Conservation (phyloP, 768 basidiomycete species). For the Leccinum olivaceopallidum region DNA sequence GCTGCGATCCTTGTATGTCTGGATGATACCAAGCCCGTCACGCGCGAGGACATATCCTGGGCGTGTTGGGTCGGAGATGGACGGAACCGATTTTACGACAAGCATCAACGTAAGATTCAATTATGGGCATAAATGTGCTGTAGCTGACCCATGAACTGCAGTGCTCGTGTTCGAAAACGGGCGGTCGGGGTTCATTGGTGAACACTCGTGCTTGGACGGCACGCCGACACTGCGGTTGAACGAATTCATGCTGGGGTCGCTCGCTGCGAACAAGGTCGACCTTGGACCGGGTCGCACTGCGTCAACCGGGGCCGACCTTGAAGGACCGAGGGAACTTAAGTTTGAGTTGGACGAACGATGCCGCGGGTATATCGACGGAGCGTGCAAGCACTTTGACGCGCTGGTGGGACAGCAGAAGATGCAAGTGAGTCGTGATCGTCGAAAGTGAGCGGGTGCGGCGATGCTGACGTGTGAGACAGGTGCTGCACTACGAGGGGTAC, state of each 20-base stretch:
- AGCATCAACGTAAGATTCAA: slow-evolving; percentile 75
- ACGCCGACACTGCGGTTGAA: slow-evolving; percentile 95
- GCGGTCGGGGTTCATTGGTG: slow-evolving; percentile 89
- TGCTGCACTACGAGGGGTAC: slow-evolving; percentile 84
- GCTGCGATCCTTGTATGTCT: slow-evolving; percentile 86
- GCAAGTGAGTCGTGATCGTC: slow-evolving; percentile 35
- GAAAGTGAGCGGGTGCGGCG: not conserved
- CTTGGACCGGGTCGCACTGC: slow-evolving; percentile 55
- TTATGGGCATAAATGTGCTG: not conserved
- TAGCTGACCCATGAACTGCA: slow-evolving; percentile 29
- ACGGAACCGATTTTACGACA: slow-evolving; percentile 92
- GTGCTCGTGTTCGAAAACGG: slow-evolving; percentile 96
- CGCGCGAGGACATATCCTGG: slow-evolving; percentile 82
- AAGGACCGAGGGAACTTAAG: slow-evolving; percentile 61
- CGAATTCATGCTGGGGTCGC: slow-evolving; percentile 83
- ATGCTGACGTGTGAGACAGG: slow-evolving; percentile 38
- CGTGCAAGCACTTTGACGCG: slow-evolving; percentile 70
- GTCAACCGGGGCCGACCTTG: slow-evolving; percentile 42
- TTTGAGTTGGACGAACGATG: slow-evolving; percentile 67
- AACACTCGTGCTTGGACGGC: slow-evolving; percentile 90
- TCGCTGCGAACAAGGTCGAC: slow-evolving; percentile 73
- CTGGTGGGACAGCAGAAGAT: slow-evolving; percentile 81
- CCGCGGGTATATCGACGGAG: slow-evolving; percentile 50
- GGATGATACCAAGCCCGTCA: slow-evolving; percentile 80
- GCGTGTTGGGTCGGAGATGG: slow-evolving; percentile 88